phyloP scores from a whole-genome alignment of 768 basidiomycete genomes.

The Tulasnella sp. region DNA sequence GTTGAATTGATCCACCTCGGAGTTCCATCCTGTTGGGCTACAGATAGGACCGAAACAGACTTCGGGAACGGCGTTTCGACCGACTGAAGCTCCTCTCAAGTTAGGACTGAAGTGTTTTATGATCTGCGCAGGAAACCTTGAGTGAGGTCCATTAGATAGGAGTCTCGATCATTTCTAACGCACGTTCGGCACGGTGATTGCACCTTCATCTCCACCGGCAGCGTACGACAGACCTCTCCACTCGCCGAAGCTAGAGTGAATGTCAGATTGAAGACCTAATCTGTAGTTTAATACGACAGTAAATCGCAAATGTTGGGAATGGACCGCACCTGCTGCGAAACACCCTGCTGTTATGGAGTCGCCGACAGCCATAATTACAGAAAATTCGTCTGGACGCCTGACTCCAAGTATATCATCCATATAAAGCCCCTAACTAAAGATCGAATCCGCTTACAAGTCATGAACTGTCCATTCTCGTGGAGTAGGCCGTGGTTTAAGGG shows the following conservation, averaged over 20 bases:
- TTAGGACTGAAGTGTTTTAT: conserved; percentile 16
- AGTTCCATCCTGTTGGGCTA: conserved; percentile 15
- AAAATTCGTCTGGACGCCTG: conserved; percentile 26
- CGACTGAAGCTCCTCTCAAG: conserved; percentile 12
- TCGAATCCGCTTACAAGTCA: background rate
- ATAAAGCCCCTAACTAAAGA: background rate
- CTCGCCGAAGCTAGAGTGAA: conserved; percentile 15
- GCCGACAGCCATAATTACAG: conserved; percentile 25
- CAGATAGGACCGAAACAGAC: conserved; percentile 14
- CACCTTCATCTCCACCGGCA: conserved; percentile 17
- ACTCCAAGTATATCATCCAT: background rate
- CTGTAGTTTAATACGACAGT: background rate
- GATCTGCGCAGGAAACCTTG: background rate
- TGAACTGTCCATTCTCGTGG: conserved; percentile 1
- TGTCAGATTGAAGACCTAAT: conserved; percentile 13
- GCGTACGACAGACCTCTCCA: conserved; percentile 20
- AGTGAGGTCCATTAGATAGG: background rate
- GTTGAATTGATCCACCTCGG: conserved; percentile 14
- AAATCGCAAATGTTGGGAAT: background rate
- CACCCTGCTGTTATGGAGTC: conserved; percentile 27
- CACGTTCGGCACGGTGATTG: conserved; percentile 19
- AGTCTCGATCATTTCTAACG: background rate
- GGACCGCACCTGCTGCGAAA: conserved; percentile 17
- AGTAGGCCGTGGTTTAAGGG: background rate
- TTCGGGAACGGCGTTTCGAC: conserved; percentile 14